A percentile compares a stretch with the other conserved stretches of the same genome.
phyloP scores from a whole-genome alignment of 371 early-diverging fungal genomes.

The Mucor irregularis region DNA sequence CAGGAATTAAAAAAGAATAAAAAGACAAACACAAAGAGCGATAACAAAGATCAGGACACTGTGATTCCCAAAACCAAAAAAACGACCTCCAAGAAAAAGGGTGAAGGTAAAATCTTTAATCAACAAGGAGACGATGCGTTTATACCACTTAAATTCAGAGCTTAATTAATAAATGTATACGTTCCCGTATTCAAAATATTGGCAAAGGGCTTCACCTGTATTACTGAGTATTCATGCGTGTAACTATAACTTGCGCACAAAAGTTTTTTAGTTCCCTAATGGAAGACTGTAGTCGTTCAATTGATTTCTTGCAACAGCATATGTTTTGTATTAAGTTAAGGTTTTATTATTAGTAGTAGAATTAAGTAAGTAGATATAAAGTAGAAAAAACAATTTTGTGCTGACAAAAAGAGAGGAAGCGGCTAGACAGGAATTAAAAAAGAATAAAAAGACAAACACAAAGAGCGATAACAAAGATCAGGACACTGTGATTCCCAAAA shows the following conservation, averaged over 20 bases:
- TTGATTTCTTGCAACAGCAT: no score
- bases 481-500: no score
- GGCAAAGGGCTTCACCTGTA: no score
- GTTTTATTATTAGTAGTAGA: background rate
- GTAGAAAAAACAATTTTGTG: background rate
- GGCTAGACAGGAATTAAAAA: constrained; percentile 19
- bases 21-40: background rate
- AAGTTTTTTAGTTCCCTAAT: no score
- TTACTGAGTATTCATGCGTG: background rate
- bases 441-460: background rate
- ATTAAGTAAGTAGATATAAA: background rate
- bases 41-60: background rate
- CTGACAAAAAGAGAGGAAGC: constrained; percentile 22
- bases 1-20: constrained; percentile 15
- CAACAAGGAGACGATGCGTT: background rate
- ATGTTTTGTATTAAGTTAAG: no score
- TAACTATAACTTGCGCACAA: background rate
- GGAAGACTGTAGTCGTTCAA: no score
- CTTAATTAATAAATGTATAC: background rate
- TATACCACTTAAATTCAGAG: constrained; percentile 9
- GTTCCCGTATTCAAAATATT: no score
- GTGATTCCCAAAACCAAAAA: background rate
- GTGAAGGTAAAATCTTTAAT: background rate
- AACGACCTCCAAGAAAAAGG: background rate
- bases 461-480: background rate